phyloP scores from a whole-genome alignment of 306 rosid genomes.

The Malus asiatica region DNA sequence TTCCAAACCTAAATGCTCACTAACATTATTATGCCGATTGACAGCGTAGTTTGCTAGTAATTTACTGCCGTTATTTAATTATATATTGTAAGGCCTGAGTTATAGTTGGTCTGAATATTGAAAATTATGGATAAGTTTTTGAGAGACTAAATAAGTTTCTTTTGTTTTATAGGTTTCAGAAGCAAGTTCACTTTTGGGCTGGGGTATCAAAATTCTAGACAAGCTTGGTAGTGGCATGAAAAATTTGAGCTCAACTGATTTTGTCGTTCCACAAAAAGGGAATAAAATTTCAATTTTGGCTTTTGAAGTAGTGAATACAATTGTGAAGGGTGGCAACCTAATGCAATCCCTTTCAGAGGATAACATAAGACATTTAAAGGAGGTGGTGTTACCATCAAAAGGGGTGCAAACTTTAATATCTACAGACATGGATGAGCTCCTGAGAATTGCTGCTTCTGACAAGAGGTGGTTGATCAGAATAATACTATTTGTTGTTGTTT shows the following conservation, averaged over 20 bases:
- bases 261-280: constrained; percentile 76
- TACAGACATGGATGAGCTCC: constrained; percentile 76
- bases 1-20: no score
- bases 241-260: constrained; percentile 67
- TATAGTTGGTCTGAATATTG: not conserved
- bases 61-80: no score
- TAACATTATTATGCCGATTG: no score
- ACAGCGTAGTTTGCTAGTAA: no score
- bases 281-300: constrained; percentile 85
- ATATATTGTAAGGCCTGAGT: no score
- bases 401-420: constrained; percentile 85
- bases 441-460: constrained; percentile 83
- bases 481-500: not conserved
- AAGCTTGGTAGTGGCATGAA: constrained; percentile 98
- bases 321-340: constrained; percentile 87
- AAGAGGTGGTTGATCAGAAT: constrained; percentile 55
- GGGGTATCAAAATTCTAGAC: constrained; percentile 94
- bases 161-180: constrained; percentile 68
- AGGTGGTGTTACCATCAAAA: constrained; percentile 76
- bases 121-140: constrained; percentile 63
- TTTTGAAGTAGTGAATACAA: constrained; percentile 94
- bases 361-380: constrained; percentile 79
- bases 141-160: not conserved
- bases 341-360: constrained; percentile 93
- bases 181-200: constrained; percentile 80